Base-by-base conservation (phyloP, 495 filamentous ascomycete species). In the Neurospora pannonica region DNA sequence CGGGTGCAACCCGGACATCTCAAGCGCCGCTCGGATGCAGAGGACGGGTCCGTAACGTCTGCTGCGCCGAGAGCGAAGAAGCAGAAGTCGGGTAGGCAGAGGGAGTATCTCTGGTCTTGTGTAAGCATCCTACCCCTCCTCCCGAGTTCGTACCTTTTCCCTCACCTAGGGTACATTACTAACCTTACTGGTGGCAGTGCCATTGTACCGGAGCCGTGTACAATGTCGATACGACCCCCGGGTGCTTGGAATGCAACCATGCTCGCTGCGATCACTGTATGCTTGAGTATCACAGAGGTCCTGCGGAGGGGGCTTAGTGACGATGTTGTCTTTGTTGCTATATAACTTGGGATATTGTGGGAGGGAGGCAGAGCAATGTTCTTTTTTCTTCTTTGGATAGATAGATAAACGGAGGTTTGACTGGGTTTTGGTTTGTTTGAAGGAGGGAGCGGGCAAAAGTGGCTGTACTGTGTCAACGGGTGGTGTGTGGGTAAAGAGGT, bases 161-260 rank as follows among this genome's bases (percentile, higher is more conserved):
- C n/a, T n/a, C n/a, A n/a, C n/a, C n/a, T n/a, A n/a, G n/a, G n/a
- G n/a, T n/a, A n/a, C n/a, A n/a, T n/a, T 42, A 62, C 72, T 70
- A 70, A 73, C 39, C 39, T 38, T 2, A 1, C 9, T 38, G 17
- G 5, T 3, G 0, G 28, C 40, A 74, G 75, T 76, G 75, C 19
- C 17, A 3, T 1, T 76, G 75, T 36, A 9, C 28, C 2, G 38
- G 73, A 60, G 73, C 38, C 0, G 60, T 38, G 37, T 74, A 17
- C 73, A 70, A 48, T 1, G 15, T 70, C 2, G 60, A 38, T 0
- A 38, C 42, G 36, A 75, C 75, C 1, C 13, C n/a, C 7, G 24
- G 24, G 31, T 76, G 75, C 6, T 15, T 76, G 70, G 40, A 67
- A 0, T 76, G 75, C 2, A 38, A 42, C 28, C 75, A 76, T 13